Conservation (phyloP, 768 basidiomycete species). For the Fomitopsis pulvina region DNA sequence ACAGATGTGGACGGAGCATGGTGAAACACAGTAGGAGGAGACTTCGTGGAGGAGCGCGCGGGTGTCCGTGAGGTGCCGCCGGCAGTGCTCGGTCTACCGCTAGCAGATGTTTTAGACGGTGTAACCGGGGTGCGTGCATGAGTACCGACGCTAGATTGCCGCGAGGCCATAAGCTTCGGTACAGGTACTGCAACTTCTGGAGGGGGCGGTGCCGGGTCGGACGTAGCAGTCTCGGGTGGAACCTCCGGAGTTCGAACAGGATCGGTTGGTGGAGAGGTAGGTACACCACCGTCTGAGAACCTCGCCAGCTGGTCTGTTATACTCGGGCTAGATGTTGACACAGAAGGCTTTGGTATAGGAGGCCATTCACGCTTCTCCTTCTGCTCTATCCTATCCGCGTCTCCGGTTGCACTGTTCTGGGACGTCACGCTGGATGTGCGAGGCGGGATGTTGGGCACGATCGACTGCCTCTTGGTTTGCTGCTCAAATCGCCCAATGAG, state of each 20-base stretch:
- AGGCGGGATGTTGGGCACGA: constrained; percentile 30
- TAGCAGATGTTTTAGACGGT: constrained; percentile 10
- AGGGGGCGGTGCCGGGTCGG: constrained; percentile 6
- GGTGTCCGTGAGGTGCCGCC: constrained; percentile 16
- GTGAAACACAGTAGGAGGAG: constrained; percentile 20
- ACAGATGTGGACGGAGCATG: constrained; percentile 11
- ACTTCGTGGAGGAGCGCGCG: constrained; percentile 21
- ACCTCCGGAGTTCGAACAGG: background rate
- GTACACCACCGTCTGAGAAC: background rate
- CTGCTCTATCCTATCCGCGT: constrained; percentile 57
- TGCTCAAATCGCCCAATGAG: constrained; percentile 87
- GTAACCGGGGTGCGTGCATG: constrained; percentile 4
- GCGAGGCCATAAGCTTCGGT: constrained; percentile 10
- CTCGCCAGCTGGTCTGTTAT: background rate
- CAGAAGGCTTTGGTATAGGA: constrained; percentile 25
- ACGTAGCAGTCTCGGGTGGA: background rate
- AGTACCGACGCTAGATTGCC: constrained; percentile 11
- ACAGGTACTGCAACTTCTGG: constrained; percentile 11
- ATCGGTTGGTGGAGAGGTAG: background rate
- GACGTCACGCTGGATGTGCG: constrained; percentile 66
- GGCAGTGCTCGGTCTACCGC: constrained; percentile 6
- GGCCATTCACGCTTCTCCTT: constrained; percentile 80
- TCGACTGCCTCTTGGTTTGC: constrained; percentile 61
- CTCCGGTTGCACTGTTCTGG: constrained; percentile 43
- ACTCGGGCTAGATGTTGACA: background rate